phyloP scores from a whole-genome alignment of 306 rosid species.

The Quercus cerris region DNA sequence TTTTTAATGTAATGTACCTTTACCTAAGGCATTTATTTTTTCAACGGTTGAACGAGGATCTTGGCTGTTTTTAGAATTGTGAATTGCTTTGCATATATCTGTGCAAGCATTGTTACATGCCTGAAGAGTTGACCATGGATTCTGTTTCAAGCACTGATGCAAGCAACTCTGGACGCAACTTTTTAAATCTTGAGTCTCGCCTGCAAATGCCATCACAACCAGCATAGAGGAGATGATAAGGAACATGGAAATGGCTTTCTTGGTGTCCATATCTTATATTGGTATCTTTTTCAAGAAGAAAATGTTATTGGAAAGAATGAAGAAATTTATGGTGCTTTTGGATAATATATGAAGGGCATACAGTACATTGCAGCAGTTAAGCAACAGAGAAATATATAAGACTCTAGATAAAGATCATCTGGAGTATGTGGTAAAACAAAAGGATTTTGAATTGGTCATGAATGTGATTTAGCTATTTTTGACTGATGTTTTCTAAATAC shows the following conservation, averaged over 20 bases:
- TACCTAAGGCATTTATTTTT: too few relatives aligned
- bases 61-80: background rate
- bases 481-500: too few relatives aligned
- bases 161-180: constrained; percentile 41
- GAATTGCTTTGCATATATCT: constrained; percentile 7
- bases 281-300: background rate
- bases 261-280: constrained; percentile 11
- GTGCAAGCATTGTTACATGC: constrained; percentile 38
- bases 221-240: constrained; percentile 17
- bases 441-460: too few relatives aligned
- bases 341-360: background rate
- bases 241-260: constrained; percentile 7
- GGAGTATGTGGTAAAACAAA: too few relatives aligned
- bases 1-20: too few relatives aligned
- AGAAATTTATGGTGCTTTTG: background rate
- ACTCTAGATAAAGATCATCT: background rate
- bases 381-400: background rate
- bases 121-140: constrained; percentile 21
- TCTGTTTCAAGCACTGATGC: constrained; percentile 50
- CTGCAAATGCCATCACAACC: constrained; percentile 10
- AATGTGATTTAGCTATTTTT: too few relatives aligned
- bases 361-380: background rate
- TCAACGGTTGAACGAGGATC: background rate
- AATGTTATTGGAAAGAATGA: background rate
- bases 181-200: constrained; percentile 12